Evolutionary conservation across 2,329 filamentous ascomycete genomes (phyloP), one percentile per base, ranked within the genome.

Genomic region (Claviceps africana): DNA sequence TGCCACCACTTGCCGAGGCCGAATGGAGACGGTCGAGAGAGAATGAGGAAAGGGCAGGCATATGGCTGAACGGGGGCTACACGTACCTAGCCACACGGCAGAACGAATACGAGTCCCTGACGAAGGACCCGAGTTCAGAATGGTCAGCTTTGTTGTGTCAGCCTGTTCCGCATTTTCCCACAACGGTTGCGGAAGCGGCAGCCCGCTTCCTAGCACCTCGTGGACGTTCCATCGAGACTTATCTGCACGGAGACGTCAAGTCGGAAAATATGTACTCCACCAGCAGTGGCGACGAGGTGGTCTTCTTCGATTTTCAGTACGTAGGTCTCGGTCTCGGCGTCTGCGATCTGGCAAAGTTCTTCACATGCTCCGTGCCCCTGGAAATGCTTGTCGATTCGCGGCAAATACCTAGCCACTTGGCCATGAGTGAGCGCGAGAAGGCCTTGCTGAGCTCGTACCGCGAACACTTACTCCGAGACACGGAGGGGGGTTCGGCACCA

Each of bases 261-360:
- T 82, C 78, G 0, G 81, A 85, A 57, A 86, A 86, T 54, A 70
- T 85, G 7, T 84, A 84, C 59, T 78, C 77, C 0, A 79, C 68
- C 0, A 53, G 59, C 0, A 56, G 61, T 0, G 79, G 77, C 1
- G 64, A 74, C 2, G 54, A 67, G 3, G 79, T 81, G 1, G 81
- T 78, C 0, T 82, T 86, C 56, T 85, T 81, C 58, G 83, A 86
- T 60, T 86, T 86, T 52, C 82, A 86, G 57, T 86, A 86, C 57
- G 74, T 77, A 0, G 83, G 83, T 0, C 63, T 83, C 0, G 82
- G 82, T 0, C 61, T 85, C 0, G 82, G 82, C 0, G 81, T 79
- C 0, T 82, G 81, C 56, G 83, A 86, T 61, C 66, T 85, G 0
- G 81, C 81, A 2, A 85, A 85, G 60, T 63, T 85, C 0, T 82